Evolutionary conservation across 2,329 filamentous ascomycete genomes (phyloP).

Genomic region (Allantophomopsis cytisporea): DNA sequence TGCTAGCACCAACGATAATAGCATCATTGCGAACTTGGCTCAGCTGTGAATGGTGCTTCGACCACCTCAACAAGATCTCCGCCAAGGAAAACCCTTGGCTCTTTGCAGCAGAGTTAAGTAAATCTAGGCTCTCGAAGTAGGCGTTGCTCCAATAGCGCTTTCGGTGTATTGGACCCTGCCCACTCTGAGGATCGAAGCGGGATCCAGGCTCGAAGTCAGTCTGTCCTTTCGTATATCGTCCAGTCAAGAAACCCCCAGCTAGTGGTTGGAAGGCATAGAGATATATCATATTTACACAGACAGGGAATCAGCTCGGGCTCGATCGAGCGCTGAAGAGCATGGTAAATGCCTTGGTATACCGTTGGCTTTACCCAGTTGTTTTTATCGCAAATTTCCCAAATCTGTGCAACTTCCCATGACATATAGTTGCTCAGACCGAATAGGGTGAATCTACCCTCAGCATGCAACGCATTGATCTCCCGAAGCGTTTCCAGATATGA

Average conservation of each 20-base stretch:
- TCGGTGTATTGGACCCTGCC: slow-evolving; percentile 35
- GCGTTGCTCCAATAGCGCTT: slow-evolving; percentile 46
- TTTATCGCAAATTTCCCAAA: slow-evolving; percentile 17
- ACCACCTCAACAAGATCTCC: slow-evolving; percentile 66
- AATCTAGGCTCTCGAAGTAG: slow-evolving; percentile 50
- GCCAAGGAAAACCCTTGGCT: slow-evolving; percentile 57
- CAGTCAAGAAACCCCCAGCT: slow-evolving; percentile 30
- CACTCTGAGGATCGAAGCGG: slow-evolving; percentile 23
- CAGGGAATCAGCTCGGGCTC: slow-evolving; percentile 47
- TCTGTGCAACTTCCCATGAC: slow-evolving; percentile 14
- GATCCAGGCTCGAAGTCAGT: slow-evolving; percentile 5
- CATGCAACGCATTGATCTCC: slow-evolving; percentile 18
- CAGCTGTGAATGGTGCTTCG: slow-evolving; percentile 54
- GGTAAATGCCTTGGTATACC: slow-evolving; percentile 21
- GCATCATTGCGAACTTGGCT: slow-evolving; percentile 42
- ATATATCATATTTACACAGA: slow-evolving; percentile 42
- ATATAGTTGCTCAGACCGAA: slow-evolving; percentile 52
- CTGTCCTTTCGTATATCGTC: slow-evolving; percentile 30
- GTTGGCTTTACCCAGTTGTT: slow-evolving; percentile 20
- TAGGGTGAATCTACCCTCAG: slow-evolving; percentile 20
- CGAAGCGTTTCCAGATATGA: slow-evolving; percentile 15
- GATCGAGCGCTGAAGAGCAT: slow-evolving; percentile 27
- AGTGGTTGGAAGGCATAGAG: slow-evolving; percentile 51
- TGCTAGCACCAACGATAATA: slow-evolving; percentile 46
- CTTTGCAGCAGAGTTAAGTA: slow-evolving; percentile 53